Evolutionary conservation across 495 filamentous ascomycete genomes (phyloP).

Genomic region (Gamarada debralockiae): DNA sequence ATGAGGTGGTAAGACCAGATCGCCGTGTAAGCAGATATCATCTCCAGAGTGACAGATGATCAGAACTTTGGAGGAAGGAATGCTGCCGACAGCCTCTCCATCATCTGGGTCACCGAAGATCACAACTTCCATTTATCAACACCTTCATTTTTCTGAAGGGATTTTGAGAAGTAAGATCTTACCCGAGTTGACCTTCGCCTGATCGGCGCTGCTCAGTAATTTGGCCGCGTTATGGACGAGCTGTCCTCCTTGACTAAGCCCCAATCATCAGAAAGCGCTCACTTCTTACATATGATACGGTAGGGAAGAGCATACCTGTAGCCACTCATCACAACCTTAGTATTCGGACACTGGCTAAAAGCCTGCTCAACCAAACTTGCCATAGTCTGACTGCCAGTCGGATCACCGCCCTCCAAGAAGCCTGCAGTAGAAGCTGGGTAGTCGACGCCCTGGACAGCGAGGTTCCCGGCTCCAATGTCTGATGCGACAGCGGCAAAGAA

Average conservation of each 20-base stretch:
- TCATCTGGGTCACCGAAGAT: slow-evolving; percentile 56
- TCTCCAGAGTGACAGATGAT: slow-evolving; percentile 50
- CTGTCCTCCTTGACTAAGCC: slow-evolving; percentile 42
- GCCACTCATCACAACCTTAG: slow-evolving; percentile 54
- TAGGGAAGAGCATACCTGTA: slow-evolving; percentile 35
- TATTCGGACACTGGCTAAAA: slow-evolving; percentile 48
- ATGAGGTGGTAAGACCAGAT: slow-evolving; percentile 43
- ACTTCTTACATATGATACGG: too few relatives aligned
- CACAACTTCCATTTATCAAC: slow-evolving; percentile 35
- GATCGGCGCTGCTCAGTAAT: too few relatives aligned
- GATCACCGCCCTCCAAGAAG: slow-evolving; percentile 43
- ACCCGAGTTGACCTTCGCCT: slow-evolving; percentile 19
- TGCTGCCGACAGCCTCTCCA: slow-evolving; percentile 37
- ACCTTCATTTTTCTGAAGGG: slow-evolving; percentile 6
- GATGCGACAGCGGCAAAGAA: slow-evolving; percentile 45
- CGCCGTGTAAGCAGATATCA: slow-evolving; percentile 49
- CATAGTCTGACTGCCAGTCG: slow-evolving; percentile 34
- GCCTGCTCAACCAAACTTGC: slow-evolving; percentile 42
- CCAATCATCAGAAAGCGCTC: not conserved
- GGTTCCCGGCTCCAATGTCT: slow-evolving; percentile 28
- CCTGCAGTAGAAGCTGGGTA: slow-evolving; percentile 40
- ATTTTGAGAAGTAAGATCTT: not conserved
- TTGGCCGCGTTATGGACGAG: slow-evolving; percentile 46
- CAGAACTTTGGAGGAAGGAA: slow-evolving; percentile 40
- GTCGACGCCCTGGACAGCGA: slow-evolving; percentile 51